These are phyloP conservation scores for Geosiphon pyriformis DNA, from an alignment of 192 early-diverging fungal genomes.

Conservation along the genomic window DNA sequence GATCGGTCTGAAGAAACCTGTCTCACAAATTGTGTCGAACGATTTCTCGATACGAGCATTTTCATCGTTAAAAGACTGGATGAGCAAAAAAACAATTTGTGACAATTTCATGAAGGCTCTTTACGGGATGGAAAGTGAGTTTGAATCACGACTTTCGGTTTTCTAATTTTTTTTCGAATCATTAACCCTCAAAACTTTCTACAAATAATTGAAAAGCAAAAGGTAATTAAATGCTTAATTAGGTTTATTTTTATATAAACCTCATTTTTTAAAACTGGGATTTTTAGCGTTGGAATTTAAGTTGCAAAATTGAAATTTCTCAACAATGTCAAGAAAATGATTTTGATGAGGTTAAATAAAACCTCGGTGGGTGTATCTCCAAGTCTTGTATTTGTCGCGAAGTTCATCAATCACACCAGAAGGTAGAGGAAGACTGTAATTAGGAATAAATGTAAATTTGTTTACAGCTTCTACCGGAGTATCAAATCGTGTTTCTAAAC, in stretches of 20 bases:
- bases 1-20: constrained; percentile 50
- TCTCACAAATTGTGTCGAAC: constrained; percentile 56
- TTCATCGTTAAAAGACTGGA: constrained; percentile 49
- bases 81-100: constrained; percentile 22
- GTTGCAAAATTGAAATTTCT: too few species aligned
- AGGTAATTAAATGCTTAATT: too few species aligned
- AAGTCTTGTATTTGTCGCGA: not conserved
- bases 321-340: too few species aligned
- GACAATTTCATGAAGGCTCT: not conserved
- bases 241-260: too few species aligned
- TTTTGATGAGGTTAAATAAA: not conserved
- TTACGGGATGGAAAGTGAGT: too few species aligned
- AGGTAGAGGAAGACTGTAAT: not conserved
- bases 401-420: constrained; percentile 16
- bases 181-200: too few species aligned
- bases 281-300: too few species aligned
- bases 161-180: too few species aligned
- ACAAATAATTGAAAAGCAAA: too few species aligned
- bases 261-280: too few species aligned
- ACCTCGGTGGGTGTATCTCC: not conserved
- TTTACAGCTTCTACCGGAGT: not conserved
- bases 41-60: constrained; percentile 54
- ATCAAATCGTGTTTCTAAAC: constrained; percentile 2
- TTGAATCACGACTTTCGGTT: too few species aligned
- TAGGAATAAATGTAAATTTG: constrained; percentile 10